Percentiles rank a stretch among this genome's conserved stretches.
These are phyloP conservation scores for Secale cereale DNA, from an alignment of 176 grass and related monocot genomes.

Conservation along the genomic window DNA sequence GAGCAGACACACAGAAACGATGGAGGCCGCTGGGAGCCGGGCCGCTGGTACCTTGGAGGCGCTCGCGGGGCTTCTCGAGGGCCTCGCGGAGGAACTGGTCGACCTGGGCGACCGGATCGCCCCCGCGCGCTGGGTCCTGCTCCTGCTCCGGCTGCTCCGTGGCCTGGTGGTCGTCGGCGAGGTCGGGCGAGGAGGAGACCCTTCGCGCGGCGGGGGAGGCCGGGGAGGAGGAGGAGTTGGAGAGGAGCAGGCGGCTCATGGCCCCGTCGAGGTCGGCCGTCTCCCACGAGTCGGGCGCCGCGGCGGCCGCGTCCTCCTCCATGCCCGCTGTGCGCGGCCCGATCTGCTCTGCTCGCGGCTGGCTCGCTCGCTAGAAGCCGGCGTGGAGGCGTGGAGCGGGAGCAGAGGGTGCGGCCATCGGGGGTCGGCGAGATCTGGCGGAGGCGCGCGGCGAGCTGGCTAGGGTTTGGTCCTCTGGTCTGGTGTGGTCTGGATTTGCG, in stretches of 20 bases:
- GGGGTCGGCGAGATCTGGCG: conserved; percentile 8
- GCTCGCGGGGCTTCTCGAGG: conserved; percentile 91
- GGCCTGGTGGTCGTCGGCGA: conserved; percentile 20
- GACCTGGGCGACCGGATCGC: conserved; percentile 52
- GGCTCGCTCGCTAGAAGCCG: not conserved
- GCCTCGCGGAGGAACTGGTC: conserved; percentile 94
- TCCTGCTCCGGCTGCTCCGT: not conserved
- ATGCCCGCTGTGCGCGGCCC: not conserved
- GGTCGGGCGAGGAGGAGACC: conserved; percentile 34
- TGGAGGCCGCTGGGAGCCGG: no score
- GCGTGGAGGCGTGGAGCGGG: not conserved
- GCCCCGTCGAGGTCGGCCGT: conserved; percentile 77
- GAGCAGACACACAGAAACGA: no score
- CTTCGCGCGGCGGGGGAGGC: not conserved
- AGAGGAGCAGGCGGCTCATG: conserved; percentile 67
- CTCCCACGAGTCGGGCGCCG: conserved; percentile 88
- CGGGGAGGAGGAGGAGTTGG: not conserved
- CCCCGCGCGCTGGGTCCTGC: not conserved
- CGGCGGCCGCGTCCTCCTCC: conserved; percentile 14
- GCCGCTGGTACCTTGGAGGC: conserved; percentile 52
- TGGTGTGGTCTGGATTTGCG: not conserved
- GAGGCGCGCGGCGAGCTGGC: not conserved
- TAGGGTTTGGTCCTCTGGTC: not conserved
- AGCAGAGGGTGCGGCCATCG: not conserved
- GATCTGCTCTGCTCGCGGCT: not conserved